Conservation (phyloP, 108 stramenopile species). For the Skeletonema grethae region DNA sequence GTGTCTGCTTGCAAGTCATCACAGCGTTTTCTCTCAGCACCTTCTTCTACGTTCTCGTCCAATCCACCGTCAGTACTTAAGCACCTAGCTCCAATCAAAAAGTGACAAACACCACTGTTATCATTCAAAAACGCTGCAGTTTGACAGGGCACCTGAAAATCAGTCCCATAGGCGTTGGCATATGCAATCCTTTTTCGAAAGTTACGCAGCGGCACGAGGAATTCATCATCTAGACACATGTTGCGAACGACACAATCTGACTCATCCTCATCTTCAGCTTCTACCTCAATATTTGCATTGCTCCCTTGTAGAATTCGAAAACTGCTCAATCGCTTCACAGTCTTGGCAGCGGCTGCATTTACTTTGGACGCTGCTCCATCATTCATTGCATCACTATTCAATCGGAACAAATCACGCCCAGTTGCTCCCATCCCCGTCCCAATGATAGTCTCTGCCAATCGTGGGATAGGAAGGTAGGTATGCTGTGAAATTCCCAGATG, state of each 20-base stretch:
- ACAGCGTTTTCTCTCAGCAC: not conserved
- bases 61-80: slow-evolving; percentile 36
- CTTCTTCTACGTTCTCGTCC: not conserved
- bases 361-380: slow-evolving; percentile 17
- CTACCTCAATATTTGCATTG: not conserved
- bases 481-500: slow-evolving; percentile 79
- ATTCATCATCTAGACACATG: slow-evolving; percentile 52
- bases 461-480: slow-evolving; percentile 78
- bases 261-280: slow-evolving; percentile 12
- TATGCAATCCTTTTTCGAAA: slow-evolving; percentile 83
- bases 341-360: slow-evolving; percentile 2
- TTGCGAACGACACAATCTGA: slow-evolving; percentile 47
- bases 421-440: slow-evolving; percentile 66
- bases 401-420: slow-evolving; percentile 66
- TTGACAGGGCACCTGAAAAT: slow-evolving; percentile 82
- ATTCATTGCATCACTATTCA: slow-evolving; percentile 22
- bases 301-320: not conserved
- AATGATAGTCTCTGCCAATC: slow-evolving; percentile 66
- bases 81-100: slow-evolving; percentile 25
- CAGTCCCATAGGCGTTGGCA: slow-evolving; percentile 88
- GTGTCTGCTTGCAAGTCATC: slow-evolving; percentile 2
- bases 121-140: slow-evolving; percentile 84
- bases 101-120: slow-evolving; percentile 60
- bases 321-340: slow-evolving; percentile 3
- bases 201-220: slow-evolving; percentile 56